Evolutionary conservation across 2,329 filamentous ascomycete species (phyloP).

Genomic region (Xylaria hypoxylon): DNA sequence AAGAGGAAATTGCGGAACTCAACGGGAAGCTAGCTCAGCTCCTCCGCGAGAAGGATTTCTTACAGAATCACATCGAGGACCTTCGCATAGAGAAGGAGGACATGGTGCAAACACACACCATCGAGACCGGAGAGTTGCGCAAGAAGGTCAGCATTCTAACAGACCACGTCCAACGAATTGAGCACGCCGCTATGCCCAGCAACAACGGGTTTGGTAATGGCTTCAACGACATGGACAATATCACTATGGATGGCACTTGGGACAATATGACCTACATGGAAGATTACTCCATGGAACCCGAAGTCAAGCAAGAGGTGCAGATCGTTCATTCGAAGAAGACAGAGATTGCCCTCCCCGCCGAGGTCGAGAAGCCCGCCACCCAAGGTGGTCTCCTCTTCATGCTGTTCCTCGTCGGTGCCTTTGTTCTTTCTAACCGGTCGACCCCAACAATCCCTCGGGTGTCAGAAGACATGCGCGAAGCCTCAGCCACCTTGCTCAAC

Average conservation of each 20-base stretch:
- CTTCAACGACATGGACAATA: conserved; percentile 82
- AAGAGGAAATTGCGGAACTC: conserved; percentile 79
- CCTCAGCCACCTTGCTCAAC: conserved; percentile 80
- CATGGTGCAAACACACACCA: conserved; percentile 86
- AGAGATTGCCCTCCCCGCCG: conserved; percentile 59
- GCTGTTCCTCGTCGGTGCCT: conserved; percentile 95
- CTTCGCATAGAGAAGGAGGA: conserved; percentile 91
- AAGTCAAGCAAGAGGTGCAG: conserved; percentile 70
- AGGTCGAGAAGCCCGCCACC: conserved; percentile 73
- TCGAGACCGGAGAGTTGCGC: conserved; percentile 89
- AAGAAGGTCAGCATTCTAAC: conserved; percentile 90
- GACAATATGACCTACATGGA: conserved; percentile 83
- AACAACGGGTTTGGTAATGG: conserved; percentile 74
- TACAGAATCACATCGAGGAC: conserved; percentile 79
- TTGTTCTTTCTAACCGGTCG: conserved; percentile 88
- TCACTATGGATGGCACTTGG: conserved; percentile 85
- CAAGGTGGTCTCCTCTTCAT: conserved; percentile 89
- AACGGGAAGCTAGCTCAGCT: conserved; percentile 77
- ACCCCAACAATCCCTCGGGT: conserved; percentile 78
- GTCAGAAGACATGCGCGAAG: conserved; percentile 82
- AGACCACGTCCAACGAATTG: conserved; percentile 77
- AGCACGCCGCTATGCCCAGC: conserved; percentile 69
- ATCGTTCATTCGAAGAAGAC: conserved; percentile 66
- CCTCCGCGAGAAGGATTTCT: conserved; percentile 78
- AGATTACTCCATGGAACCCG: conserved; percentile 73